Base-by-base conservation (phyloP, 768 basidiomycete genomes). In the Suillus spraguei region DNA sequence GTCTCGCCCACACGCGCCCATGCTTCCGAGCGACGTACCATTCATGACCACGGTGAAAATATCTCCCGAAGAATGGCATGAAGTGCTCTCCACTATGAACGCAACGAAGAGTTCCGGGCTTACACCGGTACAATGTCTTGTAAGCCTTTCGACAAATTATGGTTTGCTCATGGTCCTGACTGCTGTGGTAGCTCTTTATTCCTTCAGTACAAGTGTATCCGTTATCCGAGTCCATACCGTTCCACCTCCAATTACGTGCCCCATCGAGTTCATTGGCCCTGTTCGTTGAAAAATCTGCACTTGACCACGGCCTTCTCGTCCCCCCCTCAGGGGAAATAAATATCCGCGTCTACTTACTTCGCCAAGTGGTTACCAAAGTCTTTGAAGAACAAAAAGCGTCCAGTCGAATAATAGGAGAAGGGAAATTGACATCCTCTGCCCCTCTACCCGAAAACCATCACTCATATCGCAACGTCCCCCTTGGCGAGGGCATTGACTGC, bases 51-150 rank as follows among this genome's bases (percentile, higher is more conserved):
- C 83, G 3, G 71, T 91, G 61, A 90, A 90, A 70, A 76, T 80
- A 0, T 77, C 81, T 4, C 88, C 89, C 9, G 89, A 89, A 69
- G 89, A 90, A 69, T 91, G 87, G 87, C 74, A 78, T 74, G 69
- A 88, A 82, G 70, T 80, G 69, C 73, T 77, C 14, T 79, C 80
- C 35, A 70, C 71, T n/a, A 70, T 89, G 67, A 72, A 78, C 50
- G 77, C 78, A 35, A 76, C 79, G 20, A 65, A 70, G 22, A 67
- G 68, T 7, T 76, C 79, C 2, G 64, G 67, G 11, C 59, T 81
- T 22, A 70, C 76, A 17, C 81, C 82, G 20, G 72, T 85, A 4
- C 72, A 84, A 62, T 80, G 81, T 66, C 81, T 87, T 66, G 88
- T 88, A 74, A 67, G 83, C 76, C 35, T 24, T 32, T 41, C 6